Conservation (phyloP, 73 alveolate genomes). For the Stentor roeselii region DNA sequence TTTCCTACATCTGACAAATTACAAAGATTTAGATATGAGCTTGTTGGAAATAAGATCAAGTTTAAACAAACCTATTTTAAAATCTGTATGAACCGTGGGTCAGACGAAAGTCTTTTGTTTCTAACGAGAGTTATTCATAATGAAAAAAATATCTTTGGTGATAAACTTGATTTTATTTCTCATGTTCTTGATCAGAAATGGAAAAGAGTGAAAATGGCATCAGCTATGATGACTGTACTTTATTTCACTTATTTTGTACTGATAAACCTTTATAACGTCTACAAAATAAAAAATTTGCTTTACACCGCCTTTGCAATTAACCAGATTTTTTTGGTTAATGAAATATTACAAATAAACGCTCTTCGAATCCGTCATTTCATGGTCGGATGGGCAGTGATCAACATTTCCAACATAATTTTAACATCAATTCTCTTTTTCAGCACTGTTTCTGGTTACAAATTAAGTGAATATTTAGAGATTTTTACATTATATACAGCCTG, state of each 20-base stretch:
- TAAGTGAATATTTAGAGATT: background rate
- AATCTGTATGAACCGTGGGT: background rate
- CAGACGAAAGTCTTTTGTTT: background rate
- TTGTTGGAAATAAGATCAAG: background rate
- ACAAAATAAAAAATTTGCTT: background rate
- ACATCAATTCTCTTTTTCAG: background rate
- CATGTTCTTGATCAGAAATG: background rate
- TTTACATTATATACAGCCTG: background rate
- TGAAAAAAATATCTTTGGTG: background rate
- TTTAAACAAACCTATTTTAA: background rate
- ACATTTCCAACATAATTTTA: background rate
- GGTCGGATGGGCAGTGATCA: slow-evolving; percentile 2
- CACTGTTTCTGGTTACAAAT: background rate
- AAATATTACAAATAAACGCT: background rate
- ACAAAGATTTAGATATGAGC: too few relatives aligned
- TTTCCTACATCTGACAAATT: background rate
- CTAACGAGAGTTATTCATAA: background rate
- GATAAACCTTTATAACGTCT: background rate
- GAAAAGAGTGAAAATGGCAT: background rate
- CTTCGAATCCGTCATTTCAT: background rate
- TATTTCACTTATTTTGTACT: background rate
- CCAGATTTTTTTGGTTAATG: background rate
- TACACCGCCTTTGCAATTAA: background rate
- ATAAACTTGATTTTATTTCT: background rate
- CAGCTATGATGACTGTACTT: background rate